phyloP scores from a whole-genome alignment of 192 early-diverging fungal species.

The Spizellomyces punctatus region DNA sequence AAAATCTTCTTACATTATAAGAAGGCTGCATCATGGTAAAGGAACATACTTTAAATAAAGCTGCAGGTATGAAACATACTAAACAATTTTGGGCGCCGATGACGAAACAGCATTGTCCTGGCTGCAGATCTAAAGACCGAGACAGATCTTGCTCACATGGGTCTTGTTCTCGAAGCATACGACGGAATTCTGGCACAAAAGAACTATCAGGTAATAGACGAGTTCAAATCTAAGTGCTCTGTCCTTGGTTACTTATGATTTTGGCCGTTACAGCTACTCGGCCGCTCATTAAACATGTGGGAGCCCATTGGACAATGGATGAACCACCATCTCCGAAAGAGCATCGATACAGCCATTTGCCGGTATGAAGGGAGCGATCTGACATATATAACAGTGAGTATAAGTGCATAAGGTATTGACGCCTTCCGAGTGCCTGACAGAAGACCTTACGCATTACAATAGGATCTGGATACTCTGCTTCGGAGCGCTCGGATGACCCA shows the following conservation, averaged over 20 bases:
- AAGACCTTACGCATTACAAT: not conserved
- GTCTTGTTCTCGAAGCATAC: slow-evolving; percentile 26
- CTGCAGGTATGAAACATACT: not conserved
- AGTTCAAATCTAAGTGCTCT: not conserved
- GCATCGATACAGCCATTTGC: slow-evolving; percentile 47
- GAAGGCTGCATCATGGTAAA: slow-evolving; percentile 42
- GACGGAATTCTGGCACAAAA: slow-evolving; percentile 39
- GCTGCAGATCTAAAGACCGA: slow-evolving; percentile 31
- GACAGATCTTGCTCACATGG: slow-evolving; percentile 27
- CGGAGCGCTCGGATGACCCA: slow-evolving; percentile 40
- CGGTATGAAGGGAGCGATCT: slow-evolving; percentile 50
- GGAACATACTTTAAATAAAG: not conserved
- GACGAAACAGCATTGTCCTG: slow-evolving; percentile 16
- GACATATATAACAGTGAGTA: slow-evolving; percentile 37
- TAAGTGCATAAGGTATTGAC: not conserved
- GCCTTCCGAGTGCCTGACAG: not conserved
- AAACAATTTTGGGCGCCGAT: slow-evolving; percentile 7
- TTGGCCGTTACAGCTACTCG: slow-evolving; percentile 41
- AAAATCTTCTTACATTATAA: slow-evolving; percentile 54
- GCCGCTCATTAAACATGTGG: slow-evolving; percentile 44
- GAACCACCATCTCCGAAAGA: slow-evolving; percentile 42
- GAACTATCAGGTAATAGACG: slow-evolving; percentile 24
- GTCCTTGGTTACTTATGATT: not conserved
- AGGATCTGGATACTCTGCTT: slow-evolving; percentile 53
- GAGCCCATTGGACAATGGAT: slow-evolving; percentile 45